These are phyloP conservation scores for Bipolaris gigantea DNA, from an alignment of 2,329 filamentous ascomycete genomes.

Conservation along the genomic window DNA sequence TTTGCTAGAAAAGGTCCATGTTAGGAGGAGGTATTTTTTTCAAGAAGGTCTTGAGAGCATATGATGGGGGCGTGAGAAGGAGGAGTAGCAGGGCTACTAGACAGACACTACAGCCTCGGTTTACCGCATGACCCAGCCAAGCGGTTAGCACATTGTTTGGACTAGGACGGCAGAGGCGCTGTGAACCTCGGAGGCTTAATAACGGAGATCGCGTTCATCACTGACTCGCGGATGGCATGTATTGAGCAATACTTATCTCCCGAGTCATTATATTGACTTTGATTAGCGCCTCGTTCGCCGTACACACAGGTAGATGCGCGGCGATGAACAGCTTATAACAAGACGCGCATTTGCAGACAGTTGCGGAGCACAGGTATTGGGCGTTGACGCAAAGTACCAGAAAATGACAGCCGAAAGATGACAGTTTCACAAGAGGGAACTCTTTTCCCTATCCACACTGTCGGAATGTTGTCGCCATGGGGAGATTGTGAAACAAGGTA, in stretches of 20 bases:
- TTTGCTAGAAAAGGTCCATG: background rate
- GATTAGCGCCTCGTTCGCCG: background rate
- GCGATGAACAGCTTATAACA: background rate
- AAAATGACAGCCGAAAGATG: background rate
- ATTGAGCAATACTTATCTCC: constrained; percentile 9
- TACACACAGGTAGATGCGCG: background rate
- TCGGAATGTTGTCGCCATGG: background rate
- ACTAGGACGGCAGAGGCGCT: background rate
- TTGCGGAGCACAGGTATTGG: background rate
- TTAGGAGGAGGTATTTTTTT: background rate
- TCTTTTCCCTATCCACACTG: background rate
- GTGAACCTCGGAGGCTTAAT: background rate
- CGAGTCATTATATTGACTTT: background rate
- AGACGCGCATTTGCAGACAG: background rate
- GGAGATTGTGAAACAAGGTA: background rate
- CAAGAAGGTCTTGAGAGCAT: background rate
- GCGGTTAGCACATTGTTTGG: background rate
- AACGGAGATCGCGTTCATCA: constrained; percentile 4
- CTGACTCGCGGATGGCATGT: constrained; percentile 9
- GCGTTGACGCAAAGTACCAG: background rate
- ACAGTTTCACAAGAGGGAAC: background rate
- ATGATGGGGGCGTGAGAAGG: background rate
- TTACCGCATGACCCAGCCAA: background rate
- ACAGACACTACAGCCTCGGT: background rate
- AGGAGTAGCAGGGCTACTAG: background rate